Base-by-base conservation (phyloP, 352 stramenopile genomes). In the Globisporangium parvum region DNA sequence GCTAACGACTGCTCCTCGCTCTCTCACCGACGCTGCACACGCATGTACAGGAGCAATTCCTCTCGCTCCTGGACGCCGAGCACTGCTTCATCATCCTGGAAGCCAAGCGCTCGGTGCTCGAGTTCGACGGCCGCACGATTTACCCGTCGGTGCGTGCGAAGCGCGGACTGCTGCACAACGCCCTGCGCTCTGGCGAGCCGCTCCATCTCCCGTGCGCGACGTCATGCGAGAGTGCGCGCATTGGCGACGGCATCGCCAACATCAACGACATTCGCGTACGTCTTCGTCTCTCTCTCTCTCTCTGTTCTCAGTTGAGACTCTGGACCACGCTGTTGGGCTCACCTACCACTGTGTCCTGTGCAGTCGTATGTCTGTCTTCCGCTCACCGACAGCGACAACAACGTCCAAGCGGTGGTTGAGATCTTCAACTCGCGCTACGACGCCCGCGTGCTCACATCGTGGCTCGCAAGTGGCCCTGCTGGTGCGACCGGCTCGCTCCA, bases 311-410 rank as follows among this genome's bases (percentile, higher is more conserved):
- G 9, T 8, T 33, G 28, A 33, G 40, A 2, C 40, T 21, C 20
- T 8, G 15, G 1, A 45, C 6, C 20, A 20, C 41, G 2, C 6
- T 15, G 39, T 45, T 45, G 39, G 28, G 42, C 24, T 51, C 24
- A 48, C 20, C 2, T 14, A 18, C 9, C 14, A n/a, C 23, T n/a
- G 28, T 46, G 46, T 42, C 21, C 12, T 9, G 17, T 42, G 10
- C 50, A 78, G 55, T 86, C 77, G 3, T 88, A 88, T 59, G 52
- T 91, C 28, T 91, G 80, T 49, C 54, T 88, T 31, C 80, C 80
- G n/a, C 74, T 91, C 2, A 66, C 80, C 33, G 75, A 91, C 57
- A 71, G 69, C 37, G 65, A 70, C 15, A 74, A 66, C 23, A 69
- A 39, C 9, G 73, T 87, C 31, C 75, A 75, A 50, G 80, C 71